Evolutionary conservation across 140 eudicot species (phyloP).

Genomic region (Erigeron philadelphicus): DNA sequence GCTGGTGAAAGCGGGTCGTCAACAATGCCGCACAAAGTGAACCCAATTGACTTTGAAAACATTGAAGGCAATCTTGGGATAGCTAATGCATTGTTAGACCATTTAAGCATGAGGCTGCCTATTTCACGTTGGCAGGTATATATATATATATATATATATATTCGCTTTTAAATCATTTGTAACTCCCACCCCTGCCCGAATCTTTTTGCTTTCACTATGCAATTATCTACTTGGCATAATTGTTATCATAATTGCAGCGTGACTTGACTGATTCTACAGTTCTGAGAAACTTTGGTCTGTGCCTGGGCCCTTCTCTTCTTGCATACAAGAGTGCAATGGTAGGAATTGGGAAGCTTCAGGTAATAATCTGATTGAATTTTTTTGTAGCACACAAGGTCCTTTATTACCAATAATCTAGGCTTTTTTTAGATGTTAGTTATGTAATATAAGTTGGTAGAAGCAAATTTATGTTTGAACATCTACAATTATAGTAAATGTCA

Average conservation of each 20-base stretch:
- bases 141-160: constrained; percentile 22
- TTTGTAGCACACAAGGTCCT: not conserved
- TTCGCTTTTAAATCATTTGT: not conserved
- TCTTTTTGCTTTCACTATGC: constrained; percentile 5
- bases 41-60: constrained; percentile 94
- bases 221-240: constrained; percentile 6
- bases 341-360: constrained; percentile 97
- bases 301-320: constrained; percentile 73
- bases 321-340: constrained; percentile 75
- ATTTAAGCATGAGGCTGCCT: constrained; percentile 71
- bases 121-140: constrained; percentile 96
- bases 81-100: constrained; percentile 70
- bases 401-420: not conserved
- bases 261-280: constrained; percentile 98
- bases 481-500: not conserved
- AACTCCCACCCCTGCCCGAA: not conserved
- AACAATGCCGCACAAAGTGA: constrained; percentile 95
- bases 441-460: not conserved
- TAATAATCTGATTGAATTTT: constrained; percentile 10
- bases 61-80: constrained; percentile 94
- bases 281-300: constrained; percentile 89
- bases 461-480: not conserved
- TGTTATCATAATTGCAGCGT: constrained; percentile 50
- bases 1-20: constrained; percentile 95
- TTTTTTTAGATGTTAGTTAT: not conserved